Conservation (phyloP, 2,329 filamentous ascomycete genomes). For the Calcarisporium arbuscula region DNA sequence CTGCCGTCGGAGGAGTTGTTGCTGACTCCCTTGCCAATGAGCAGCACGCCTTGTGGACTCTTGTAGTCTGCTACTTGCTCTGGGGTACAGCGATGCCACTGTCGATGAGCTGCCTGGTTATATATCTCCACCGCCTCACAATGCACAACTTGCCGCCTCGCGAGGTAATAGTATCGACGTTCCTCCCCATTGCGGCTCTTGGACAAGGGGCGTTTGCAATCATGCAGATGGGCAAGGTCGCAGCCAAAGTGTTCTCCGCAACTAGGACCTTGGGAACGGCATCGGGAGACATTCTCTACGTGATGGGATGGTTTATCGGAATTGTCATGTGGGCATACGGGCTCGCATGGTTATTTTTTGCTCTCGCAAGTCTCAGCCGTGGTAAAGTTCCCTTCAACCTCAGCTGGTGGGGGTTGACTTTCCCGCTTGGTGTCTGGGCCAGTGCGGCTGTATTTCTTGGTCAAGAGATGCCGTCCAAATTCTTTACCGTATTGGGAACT, state of each 20-base stretch:
- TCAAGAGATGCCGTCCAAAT: constrained; percentile 21
- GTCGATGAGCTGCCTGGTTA: constrained; percentile 48
- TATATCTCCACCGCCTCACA: constrained; percentile 57
- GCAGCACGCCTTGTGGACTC: constrained; percentile 46
- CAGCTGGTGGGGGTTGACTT: constrained; percentile 33
- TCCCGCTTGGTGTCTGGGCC: constrained; percentile 29
- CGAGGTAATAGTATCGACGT: constrained; percentile 55
- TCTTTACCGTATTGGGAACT: constrained; percentile 24
- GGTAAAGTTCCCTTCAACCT: constrained; percentile 28
- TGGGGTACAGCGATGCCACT: constrained; percentile 50
- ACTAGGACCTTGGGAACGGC: constrained; percentile 34
- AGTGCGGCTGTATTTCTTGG: constrained; percentile 23
- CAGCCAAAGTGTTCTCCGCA: constrained; percentile 22
- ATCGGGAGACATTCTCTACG: constrained; percentile 48
- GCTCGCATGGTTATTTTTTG: constrained; percentile 27
- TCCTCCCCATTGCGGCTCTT: constrained; percentile 56
- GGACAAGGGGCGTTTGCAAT: constrained; percentile 54
- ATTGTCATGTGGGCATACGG: constrained; percentile 28
- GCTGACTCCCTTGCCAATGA: constrained; percentile 47
- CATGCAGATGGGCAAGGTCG: constrained; percentile 35
- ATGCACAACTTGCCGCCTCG: constrained; percentile 53
- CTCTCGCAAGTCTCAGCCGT: constrained; percentile 20
- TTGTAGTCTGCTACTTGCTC: constrained; percentile 53
- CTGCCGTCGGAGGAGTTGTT: constrained; percentile 50
- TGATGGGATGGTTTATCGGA: constrained; percentile 36